Evolutionary conservation across 2,329 filamentous ascomycete genomes (phyloP), one percentile per base, ranked within the genome.

Genomic region (Penicillium sp.): DNA sequence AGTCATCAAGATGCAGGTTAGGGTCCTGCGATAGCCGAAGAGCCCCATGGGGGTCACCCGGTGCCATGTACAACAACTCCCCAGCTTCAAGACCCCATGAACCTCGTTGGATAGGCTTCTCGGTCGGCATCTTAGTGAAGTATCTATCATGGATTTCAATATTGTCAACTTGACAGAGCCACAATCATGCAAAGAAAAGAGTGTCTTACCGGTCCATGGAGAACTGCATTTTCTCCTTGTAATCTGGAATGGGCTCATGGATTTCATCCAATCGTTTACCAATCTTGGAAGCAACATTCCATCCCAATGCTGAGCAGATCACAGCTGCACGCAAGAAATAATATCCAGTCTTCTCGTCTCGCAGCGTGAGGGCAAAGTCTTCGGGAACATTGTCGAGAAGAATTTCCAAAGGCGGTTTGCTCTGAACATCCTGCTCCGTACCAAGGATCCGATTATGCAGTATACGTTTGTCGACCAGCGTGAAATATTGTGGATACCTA

Each of bases 171-270:
- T 21, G 11, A 1, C 10, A 39, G 11, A 19, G 3, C 19, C 4
- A 25, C 21, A 14, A 16, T 23, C 21, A 5, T 4, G 2, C 14
- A 50, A 13, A 10, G 11, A 14, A 45, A 42, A 25, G 16, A 54
- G 2, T 21, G 27, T 68, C 82, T 50, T 75, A 91, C 84, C 90
- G 82, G 67, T 96, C 91, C 88, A 96, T 93, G 42, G 89, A 92
- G 62, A 92, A 89, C 37, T 89, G 84, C 89, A 96, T 92, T 78
- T 93, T 96, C 71, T 91, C 88, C 63, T 90, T 90, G 72, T 93
- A 96, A 66, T 95, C 90, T 0, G 92, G 91, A 23, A 96, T 88
- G 0, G 83, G 81, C 1, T 76, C 76, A 69, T 96, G 92, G 59
- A 96, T 93, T 56, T 86, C 83, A 11, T 87, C 80, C 14, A 96